Evolutionary conservation across 768 basidiomycete species (phyloP), one percentile per base, ranked within the genome.

Genomic region (Tulasnella sp.): DNA sequence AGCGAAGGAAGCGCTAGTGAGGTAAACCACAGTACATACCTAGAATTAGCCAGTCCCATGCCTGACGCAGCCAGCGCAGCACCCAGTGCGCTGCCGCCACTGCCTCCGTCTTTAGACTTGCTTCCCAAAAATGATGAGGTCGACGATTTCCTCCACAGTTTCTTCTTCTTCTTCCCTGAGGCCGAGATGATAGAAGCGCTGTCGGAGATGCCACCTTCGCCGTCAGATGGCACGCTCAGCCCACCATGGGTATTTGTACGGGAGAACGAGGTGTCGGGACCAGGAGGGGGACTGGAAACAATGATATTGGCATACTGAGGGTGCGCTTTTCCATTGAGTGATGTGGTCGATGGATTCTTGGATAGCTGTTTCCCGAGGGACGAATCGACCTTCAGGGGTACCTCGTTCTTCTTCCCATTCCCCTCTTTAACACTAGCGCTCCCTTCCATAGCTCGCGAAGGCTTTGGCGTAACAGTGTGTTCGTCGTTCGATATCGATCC

Each of bases 31-130:
- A 8, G 30, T 21, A 58, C 56, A 19, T 49, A 58, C 56, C 9
- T 47, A 8, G 60, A 47, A 17, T 60, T 23, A 3, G 58, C 61
- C 34, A 63, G 60, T 17, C 44, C 41, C 60, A 63, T 63, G 19
- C 61, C 61, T 10, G 61, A 59, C 21, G 61, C 61, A 19, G 48
- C 61, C 10, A 63, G 41, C 0, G 61, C 61, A 17, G 56, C 56
- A 17, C 43, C 56, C 27, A 58, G 45, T 5, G 47, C 47, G n/a
- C 47, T 48, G 23, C 43, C 56, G 17, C 53, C 41, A 21, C 32
- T 34, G n/a, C 53, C 53, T 7, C 19, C 19, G 3, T 38, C 53
- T 15, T 34, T 34, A n/a, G 26, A 47, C 19, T 34, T 47, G 44
- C 27, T 24, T 11, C 38, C 53, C 34, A 41, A 24, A 29, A 58